Base-by-base conservation (phyloP, 1,284 basidiomycete genomes). In the Fomitopsis palustris region DNA sequence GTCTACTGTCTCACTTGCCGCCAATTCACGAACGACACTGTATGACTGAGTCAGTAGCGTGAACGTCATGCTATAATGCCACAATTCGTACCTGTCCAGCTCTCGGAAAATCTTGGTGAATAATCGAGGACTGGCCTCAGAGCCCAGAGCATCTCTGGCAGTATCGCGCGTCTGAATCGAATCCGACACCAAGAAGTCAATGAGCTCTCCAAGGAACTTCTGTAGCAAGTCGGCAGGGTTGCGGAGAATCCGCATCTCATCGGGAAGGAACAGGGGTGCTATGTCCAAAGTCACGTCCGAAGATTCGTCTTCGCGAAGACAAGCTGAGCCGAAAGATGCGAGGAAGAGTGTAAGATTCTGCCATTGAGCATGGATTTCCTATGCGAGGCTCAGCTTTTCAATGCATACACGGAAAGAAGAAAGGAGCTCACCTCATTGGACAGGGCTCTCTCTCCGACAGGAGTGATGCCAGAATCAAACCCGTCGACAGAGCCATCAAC, bases 301-400 rank as follows among this genome's bases (percentile, higher is more conserved):
- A 41, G 78, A 69, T 56, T 84, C 78, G 54, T 80, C 76, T 21
- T 85, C 85, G 52, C 78, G 77, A 14, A 85, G 73, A 62, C 88
- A 92, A 5, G 86, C 80, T 2, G 88, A 87, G 39, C 90, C 87
- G 27, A 91, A 83, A 1, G 92, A 84, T 17, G 91, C 86, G 43
- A 96, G 75, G 72, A 92, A 93, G 29, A 93, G 77, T 0, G 92
- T 89, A 23, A 94, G 78, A 71, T 96, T 95, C 69, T 94, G 90
- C 95, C 95, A 97, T 65, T 94, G 86, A 42, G 81, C 83, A 43
- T 87, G 84, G 62, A 87, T 82, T 19, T 94, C 92, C 87, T 92
- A 66, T 59, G 56, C 41, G 47, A 70, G 25, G 64, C 59, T 61
- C 12, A 56, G 39, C 5, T 1, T 17, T 39, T n/a, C 14, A 43